Base-by-base conservation (phyloP, 768 basidiomycete species). In the Phaffia tasmanica region DNA sequence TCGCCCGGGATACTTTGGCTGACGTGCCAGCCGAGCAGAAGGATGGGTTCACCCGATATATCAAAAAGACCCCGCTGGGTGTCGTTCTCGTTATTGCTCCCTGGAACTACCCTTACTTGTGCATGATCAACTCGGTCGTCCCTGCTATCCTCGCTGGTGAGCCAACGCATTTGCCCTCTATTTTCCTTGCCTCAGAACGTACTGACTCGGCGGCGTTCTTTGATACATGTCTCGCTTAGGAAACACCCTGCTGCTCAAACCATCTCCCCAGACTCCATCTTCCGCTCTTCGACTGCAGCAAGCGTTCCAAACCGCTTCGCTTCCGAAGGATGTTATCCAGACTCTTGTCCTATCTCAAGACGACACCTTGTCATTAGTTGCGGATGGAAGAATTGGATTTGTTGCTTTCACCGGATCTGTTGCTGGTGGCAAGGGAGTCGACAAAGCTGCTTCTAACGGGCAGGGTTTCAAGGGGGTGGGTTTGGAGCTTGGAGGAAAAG, bases 401-500 rank as follows among this genome's bases (percentile, higher is more conserved):
- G 84, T 95, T 32, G 84, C 84, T 0, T 99, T 99, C 77, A 99
- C 95, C 0, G 95, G 95, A 74, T 84, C 83, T 70, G 93, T 98
- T 0, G 75, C 74, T 1, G 89, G 85, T 7, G 94, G 94, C 0
- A 80, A 81, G 54, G 79, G 84, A 0, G 84, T 99, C 19, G 85
- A 85, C 49, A 80, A 81, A 72, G 84, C 85, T 1, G 89, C 89
- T 0, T 84, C 81, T 0, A 76, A 77, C 32, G 85, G 83, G 0
- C 71, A 74, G 1, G 85, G 85, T 0, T 93, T 97, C 79, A 94
- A 89, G 70, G 88, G 88, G 5, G 87, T 91, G 21, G 88, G 82
- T 0, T 80, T 95, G 42, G 92, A 95, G 87, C 83, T 99, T 19
- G 95, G 95, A 1, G 95, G 95, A 0, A 98, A 99, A 76, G 95